Percentiles rank a stretch among this genome's conserved stretches.
Evolutionary conservation across 2,329 filamentous ascomycete genomes (phyloP).

Genomic region (Fusarium equiseti): DNA sequence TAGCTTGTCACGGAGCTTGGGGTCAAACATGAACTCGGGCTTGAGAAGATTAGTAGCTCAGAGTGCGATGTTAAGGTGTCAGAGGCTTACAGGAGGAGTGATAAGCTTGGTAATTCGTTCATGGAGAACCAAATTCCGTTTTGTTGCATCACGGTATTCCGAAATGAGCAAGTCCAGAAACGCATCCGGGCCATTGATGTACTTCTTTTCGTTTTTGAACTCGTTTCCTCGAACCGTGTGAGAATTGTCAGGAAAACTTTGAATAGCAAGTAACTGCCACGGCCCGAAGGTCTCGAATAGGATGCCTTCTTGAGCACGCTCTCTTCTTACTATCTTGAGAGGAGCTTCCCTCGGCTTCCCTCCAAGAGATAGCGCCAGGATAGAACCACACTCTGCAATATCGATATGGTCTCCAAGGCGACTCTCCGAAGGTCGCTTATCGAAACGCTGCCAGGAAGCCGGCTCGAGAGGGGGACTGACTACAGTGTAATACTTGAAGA

Average conservation of each 20-base stretch:
- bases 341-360: conserved; percentile 64
- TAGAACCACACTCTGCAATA: conserved; percentile 69
- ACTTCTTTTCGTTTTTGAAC: conserved; percentile 64
- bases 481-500: conserved; percentile 74
- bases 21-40: conserved; percentile 70
- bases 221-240: conserved; percentile 68
- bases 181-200: conserved; percentile 71
- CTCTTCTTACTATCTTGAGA: conserved; percentile 62
- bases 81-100: conserved; percentile 53
- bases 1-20: conserved; percentile 65
- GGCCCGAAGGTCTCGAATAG: conserved; percentile 70
- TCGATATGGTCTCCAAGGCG: conserved; percentile 64
- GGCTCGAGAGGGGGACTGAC: conserved; percentile 67
- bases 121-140: conserved; percentile 68
- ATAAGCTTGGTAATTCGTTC: conserved; percentile 69
- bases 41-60: conserved; percentile 33
- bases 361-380: conserved; percentile 68
- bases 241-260: conserved; percentile 70
- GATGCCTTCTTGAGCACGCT: conserved; percentile 62
- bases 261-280: conserved; percentile 70
- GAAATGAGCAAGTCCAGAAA: conserved; percentile 69
- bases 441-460: conserved; percentile 70
- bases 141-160: conserved; percentile 71
- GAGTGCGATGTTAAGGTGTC: background rate
- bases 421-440: conserved; percentile 58